These are phyloP conservation scores for Rhizoclosmatium globosum DNA, from an alignment of 192 early-diverging fungal genomes.

Conservation along the genomic window DNA sequence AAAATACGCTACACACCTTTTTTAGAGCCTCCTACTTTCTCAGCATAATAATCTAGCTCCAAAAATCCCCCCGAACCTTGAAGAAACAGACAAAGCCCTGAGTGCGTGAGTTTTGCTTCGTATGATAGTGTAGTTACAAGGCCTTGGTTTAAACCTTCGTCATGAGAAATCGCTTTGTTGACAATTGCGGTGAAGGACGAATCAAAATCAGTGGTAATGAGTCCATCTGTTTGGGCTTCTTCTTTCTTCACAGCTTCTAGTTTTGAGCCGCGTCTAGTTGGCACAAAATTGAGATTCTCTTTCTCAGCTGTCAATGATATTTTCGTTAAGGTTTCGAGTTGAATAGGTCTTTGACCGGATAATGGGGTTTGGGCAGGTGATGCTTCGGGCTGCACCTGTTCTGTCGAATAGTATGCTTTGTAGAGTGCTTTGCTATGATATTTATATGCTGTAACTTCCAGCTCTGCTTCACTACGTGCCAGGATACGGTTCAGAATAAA, in stretches of 20 bases:
- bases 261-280: neutral
- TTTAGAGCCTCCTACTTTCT: conserved; percentile 10
- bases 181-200: conserved; percentile 19
- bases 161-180: conserved; percentile 52
- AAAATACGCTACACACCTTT: neutral
- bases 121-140: neutral
- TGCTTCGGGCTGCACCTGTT: neutral
- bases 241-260: neutral
- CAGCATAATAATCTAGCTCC: conserved; percentile 40
- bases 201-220: conserved; percentile 13
- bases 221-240: neutral
- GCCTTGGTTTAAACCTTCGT: neutral
- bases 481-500: conserved; percentile 10
- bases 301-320: conserved; percentile 3
- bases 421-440: neutral
- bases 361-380: neutral
- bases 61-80: conserved; percentile 32
- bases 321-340: neutral
- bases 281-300: neutral
- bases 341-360: neutral
- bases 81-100: neutral
- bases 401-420: neutral
- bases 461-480: neutral
- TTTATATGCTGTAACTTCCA: neutral
- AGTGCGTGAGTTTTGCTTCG: conserved; percentile 1